These are phyloP conservation scores for Iberis amara DNA, from an alignment of 441 rosid genomes.

Conservation along the genomic window DNA sequence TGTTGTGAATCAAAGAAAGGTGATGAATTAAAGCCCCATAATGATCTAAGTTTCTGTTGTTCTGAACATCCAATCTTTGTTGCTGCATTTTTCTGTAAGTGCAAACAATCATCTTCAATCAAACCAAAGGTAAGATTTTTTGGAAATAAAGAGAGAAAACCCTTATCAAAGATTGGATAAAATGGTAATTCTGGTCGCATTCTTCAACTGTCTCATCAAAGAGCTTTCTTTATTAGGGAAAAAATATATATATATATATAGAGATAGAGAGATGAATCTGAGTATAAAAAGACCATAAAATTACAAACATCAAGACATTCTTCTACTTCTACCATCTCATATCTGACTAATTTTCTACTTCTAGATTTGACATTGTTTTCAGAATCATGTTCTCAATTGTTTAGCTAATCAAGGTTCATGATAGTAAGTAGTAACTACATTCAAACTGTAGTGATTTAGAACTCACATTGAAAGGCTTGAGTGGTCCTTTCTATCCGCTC, in stretches of 20 bases:
- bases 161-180: conserved; percentile 79
- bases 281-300: too few relatives aligned
- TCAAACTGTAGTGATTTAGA: neutral
- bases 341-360: too few relatives aligned
- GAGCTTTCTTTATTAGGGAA: conserved; percentile 48
- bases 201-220: conserved; percentile 64
- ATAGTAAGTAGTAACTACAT: too few relatives aligned
- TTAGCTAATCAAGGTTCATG: too few relatives aligned
- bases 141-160: neutral
- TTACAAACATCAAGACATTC: too few relatives aligned
- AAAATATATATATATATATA: conserved; percentile 10
- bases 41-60: conserved; percentile 74
- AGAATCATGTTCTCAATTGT: too few relatives aligned
- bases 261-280: too few relatives aligned
- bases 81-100: conserved; percentile 71
- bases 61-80: conserved; percentile 68
- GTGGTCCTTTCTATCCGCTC: conserved; percentile 61
- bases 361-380: too few relatives aligned
- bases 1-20: conserved; percentile 72
- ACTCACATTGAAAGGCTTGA: conserved; percentile 54
- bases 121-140: too few relatives aligned
- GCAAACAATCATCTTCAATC: too few relatives aligned
- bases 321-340: too few relatives aligned
- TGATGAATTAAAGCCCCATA: conserved; percentile 84
- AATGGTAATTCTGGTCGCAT: conserved; percentile 60